Evolutionary conservation across 805 yeast species (phyloP).

Genomic region (Babjeviella inositovora): DNA sequence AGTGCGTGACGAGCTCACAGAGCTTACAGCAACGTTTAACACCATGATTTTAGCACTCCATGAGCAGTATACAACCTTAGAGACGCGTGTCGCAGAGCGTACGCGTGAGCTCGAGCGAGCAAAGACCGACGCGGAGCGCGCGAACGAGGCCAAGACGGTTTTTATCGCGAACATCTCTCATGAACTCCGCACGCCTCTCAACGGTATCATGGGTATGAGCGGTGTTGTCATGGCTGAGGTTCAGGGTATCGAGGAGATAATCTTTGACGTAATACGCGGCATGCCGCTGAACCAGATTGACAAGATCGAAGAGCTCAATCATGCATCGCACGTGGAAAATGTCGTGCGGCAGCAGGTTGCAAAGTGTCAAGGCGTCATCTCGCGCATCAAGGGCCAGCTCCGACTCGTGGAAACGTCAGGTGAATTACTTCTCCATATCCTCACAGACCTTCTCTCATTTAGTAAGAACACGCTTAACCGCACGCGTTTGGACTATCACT

Average conservation of each 20-base stretch:
- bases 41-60: slow-evolving; percentile 83
- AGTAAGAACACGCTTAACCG: slow-evolving; percentile 83
- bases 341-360: too few species aligned
- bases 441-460: slow-evolving; percentile 83
- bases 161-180: slow-evolving; percentile 88
- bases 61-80: slow-evolving; percentile 68
- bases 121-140: slow-evolving; percentile 73
- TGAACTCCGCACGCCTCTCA: slow-evolving; percentile 88
- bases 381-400: too few species aligned
- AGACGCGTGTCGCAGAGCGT: slow-evolving; percentile 75
- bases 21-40: slow-evolving; percentile 77
- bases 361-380: too few species aligned
- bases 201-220: slow-evolving; percentile 94
- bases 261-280: too few species aligned
- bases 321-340: too few species aligned
- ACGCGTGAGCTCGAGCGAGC: slow-evolving; percentile 84
- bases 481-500: slow-evolving; percentile 68
- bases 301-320: too few species aligned
- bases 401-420: too few species aligned
- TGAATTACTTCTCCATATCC: slow-evolving; percentile 71
- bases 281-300: too few species aligned
- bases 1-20: slow-evolving; percentile 65
- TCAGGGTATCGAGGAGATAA: too few species aligned
- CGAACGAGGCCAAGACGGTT: slow-evolving; percentile 92
- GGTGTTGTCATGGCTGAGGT: slow-evolving; percentile 88